Evolutionary conservation across 2,329 filamentous ascomycete species (phyloP), one percentile per base, ranked within the genome.

Genomic region (Sarocladiaceae sp.): DNA sequence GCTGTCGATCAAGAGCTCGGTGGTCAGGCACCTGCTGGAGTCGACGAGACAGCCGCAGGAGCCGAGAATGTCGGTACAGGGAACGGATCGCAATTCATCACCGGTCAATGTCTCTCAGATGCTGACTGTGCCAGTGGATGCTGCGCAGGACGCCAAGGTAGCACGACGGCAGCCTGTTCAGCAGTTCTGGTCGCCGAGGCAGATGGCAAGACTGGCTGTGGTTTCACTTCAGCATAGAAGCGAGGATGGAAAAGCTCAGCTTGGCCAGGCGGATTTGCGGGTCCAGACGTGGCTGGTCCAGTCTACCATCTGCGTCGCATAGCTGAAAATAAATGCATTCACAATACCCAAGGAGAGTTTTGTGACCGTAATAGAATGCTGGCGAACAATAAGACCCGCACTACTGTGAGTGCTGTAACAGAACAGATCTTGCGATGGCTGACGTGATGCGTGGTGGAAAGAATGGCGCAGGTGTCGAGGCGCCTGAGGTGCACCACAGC

Each of bases 51-150:
- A 55, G 55, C 53, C 12, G 47, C 55, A 5, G 58, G 58, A 18
- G 56, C 55, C 46, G 35, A 53, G 25, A 55, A 58, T 37, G 58
- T 60, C 17, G 58, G 58, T 25, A 51, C 33, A 35, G 58, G 58
- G 22, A 44, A 58, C n/a, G 56, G 55, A 26, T 12, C 4, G 10
- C 61, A 62, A 37, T 63, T 62, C 55, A 62, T 62, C 54, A 63
- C 60, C 15, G 61, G 61, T 18, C 59, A 57, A 13, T 64, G 61
- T 44, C 56, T 62, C 26, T 52, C 52, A 12, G 42, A 62, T 46
- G 54, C 55, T 15, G 61, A 64, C 46, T 64, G 61, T 48, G 56
- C 56, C 2, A 52, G 50, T 7, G 53, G 51, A 2, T 64, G 61
- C 56, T 64, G 61, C 25, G 61, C 61, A 39, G 53, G 53, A 3